These are phyloP conservation scores for Vachellia pachyceras DNA, from an alignment of 306 rosid species.

Conservation along the genomic window DNA sequence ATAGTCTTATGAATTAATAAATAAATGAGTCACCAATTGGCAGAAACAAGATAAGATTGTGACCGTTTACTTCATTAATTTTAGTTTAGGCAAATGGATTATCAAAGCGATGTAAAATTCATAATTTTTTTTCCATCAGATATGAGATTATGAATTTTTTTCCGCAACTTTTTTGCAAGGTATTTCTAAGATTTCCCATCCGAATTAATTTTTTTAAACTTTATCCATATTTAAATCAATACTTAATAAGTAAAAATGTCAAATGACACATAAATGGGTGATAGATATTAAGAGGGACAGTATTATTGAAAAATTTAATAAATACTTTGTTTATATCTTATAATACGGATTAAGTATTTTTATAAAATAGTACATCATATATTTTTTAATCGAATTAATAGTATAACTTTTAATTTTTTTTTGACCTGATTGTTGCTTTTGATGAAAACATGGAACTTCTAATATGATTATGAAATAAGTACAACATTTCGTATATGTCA, in stretches of 20 bases:
- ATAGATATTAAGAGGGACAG: not conserved
- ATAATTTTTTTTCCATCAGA: not conserved
- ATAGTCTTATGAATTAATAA: not conserved
- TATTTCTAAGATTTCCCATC: not conserved
- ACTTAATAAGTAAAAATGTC: not conserved
- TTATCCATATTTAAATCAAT: no score
- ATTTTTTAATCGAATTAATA: not conserved
- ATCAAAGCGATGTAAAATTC: not conserved
- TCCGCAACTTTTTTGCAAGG: not conserved
- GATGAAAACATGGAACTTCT: not conserved
- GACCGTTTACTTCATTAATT: conserved; percentile 4
- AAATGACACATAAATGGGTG: no score
- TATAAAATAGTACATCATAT: not conserved
- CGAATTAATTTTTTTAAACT: not conserved
- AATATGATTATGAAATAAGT: not conserved
- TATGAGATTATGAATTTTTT: not conserved
- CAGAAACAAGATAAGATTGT: conserved; percentile 3
- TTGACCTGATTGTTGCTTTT: not conserved
- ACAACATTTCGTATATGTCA: not conserved
- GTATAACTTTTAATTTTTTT: no score
- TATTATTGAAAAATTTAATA: no score
- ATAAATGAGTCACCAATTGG: not conserved
- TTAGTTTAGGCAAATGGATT: not conserved
- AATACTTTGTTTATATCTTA: not conserved
- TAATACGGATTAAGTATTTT: no score